A percentile compares a stretch with the other conserved stretches of the same genome.
Conservation (phyloP, 345 rosid genomes). For the Erysimum cheiranthoides region DNA sequence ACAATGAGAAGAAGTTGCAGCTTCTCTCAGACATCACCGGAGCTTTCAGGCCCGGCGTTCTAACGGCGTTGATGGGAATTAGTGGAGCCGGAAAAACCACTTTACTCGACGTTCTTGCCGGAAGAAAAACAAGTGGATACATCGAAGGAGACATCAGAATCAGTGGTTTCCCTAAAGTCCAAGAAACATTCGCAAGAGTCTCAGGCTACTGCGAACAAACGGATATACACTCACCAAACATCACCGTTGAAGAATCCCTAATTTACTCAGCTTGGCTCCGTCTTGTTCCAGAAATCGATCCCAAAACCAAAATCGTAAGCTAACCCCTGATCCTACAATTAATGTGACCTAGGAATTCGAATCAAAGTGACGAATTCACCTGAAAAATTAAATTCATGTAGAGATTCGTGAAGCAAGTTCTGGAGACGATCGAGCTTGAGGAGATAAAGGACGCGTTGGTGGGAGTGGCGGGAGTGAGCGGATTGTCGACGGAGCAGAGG, state of each 20-base stretch:
- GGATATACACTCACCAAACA: slow-evolving; percentile 78
- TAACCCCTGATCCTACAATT: slow-evolving; percentile 2
- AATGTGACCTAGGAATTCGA: slow-evolving; percentile 12
- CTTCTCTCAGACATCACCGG: slow-evolving; percentile 72
- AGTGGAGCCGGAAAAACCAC: slow-evolving; percentile 96
- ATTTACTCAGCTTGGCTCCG: slow-evolving; percentile 85
- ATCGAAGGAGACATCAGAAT: slow-evolving; percentile 75
- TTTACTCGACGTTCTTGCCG: slow-evolving; percentile 81
- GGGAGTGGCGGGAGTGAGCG: slow-evolving; percentile 63
- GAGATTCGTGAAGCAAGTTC: slow-evolving; percentile 77
- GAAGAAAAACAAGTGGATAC: slow-evolving; percentile 81
- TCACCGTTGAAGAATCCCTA: slow-evolving; percentile 74
- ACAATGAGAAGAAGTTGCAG: slow-evolving; percentile 54
- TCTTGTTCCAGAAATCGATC: slow-evolving; percentile 61
- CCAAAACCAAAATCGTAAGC: slow-evolving; percentile 62
- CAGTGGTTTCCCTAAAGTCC: slow-evolving; percentile 72
- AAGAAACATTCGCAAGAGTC: slow-evolving; percentile 79
- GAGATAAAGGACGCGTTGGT: slow-evolving; percentile 71
- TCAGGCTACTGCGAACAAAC: slow-evolving; percentile 87
- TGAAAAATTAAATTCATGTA: slow-evolving; percentile 32
- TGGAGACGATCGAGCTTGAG: slow-evolving; percentile 76
- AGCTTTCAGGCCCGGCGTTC: slow-evolving; percentile 75
- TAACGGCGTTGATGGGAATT: slow-evolving; percentile 85
- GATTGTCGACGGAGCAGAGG: slow-evolving; percentile 84
- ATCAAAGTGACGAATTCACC: neutral